These are phyloP conservation scores for Neocucurbitaria cava DNA, from an alignment of 2,329 filamentous ascomycete species.

Conservation along the genomic window DNA sequence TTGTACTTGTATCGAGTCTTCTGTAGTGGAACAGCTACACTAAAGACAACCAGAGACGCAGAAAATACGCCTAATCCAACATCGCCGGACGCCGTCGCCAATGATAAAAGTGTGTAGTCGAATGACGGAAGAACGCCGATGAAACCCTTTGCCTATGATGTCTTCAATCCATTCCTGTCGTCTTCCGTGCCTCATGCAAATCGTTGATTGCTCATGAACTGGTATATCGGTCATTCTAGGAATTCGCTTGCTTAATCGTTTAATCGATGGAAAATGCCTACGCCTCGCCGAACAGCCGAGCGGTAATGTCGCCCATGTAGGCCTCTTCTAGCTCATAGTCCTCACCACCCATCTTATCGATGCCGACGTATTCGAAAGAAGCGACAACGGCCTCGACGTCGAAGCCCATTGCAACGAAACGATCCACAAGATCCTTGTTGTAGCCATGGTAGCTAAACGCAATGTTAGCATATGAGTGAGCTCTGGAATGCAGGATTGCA, in stretches of 20 bases:
- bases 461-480: conserved; percentile 35
- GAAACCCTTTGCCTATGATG: not conserved
- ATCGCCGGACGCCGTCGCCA: conserved; percentile 17
- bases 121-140: conserved; percentile 17
- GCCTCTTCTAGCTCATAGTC: conserved; percentile 90
- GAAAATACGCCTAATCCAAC: not conserved
- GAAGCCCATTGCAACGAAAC: conserved; percentile 91
- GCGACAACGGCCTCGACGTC: conserved; percentile 84
- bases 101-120: conserved; percentile 13
- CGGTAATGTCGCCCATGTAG: conserved; percentile 89
- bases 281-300: conserved; percentile 80
- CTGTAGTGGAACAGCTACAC: not conserved
- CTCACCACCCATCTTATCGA: conserved; percentile 77
- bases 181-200: not conserved
- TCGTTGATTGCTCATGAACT: not conserved
- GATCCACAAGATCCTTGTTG: conserved; percentile 80
- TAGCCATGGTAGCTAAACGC: conserved; percentile 81
- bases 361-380: conserved; percentile 81
- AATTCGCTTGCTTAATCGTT: not conserved
- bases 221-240: not conserved
- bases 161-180: not conserved
- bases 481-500: conserved; percentile 24
- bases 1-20: not conserved
- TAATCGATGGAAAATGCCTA: conserved; percentile 1
- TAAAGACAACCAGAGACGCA: not conserved